Evolutionary conservation across 495 filamentous ascomycete species (phyloP).

Genomic region (Daldinia caldariorum): DNA sequence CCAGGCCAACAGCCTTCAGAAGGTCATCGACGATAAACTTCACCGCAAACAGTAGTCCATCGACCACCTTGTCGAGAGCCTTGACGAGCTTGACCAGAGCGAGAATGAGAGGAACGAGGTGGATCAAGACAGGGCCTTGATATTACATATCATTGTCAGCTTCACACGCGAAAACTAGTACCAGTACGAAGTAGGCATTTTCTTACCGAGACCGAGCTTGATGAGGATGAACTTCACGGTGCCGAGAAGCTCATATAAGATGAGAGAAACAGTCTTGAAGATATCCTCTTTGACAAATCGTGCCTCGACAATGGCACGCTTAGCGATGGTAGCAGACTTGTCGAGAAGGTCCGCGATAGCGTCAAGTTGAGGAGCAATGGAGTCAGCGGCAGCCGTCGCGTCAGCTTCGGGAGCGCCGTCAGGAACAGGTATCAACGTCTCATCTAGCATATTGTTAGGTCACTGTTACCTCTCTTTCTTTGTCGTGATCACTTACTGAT

Average conservation of each 20-base stretch:
- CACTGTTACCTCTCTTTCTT: too few relatives aligned
- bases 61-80: constrained; percentile 51
- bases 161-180: not conserved
- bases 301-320: constrained; percentile 45
- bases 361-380: constrained; percentile 49
- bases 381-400: constrained; percentile 41
- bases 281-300: constrained; percentile 47
- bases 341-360: constrained; percentile 49
- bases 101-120: constrained; percentile 49
- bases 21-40: constrained; percentile 46
- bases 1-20: constrained; percentile 48
- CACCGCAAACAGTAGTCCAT: constrained; percentile 48
- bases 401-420: constrained; percentile 45
- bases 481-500: constrained; percentile 48
- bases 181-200: not conserved
- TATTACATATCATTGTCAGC: constrained; percentile 22
- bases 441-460: constrained; percentile 29
- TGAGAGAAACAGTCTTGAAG: constrained; percentile 48
- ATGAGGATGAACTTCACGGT: constrained; percentile 52
- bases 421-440: constrained; percentile 30
- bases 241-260: constrained; percentile 48
- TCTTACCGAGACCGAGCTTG: constrained; percentile 54
- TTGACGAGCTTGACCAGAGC: constrained; percentile 48
- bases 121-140: constrained; percentile 48
- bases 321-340: constrained; percentile 42